These are phyloP conservation scores for Brassica rapa DNA, from an alignment of 345 rosid genomes.

Conservation along the genomic window DNA sequence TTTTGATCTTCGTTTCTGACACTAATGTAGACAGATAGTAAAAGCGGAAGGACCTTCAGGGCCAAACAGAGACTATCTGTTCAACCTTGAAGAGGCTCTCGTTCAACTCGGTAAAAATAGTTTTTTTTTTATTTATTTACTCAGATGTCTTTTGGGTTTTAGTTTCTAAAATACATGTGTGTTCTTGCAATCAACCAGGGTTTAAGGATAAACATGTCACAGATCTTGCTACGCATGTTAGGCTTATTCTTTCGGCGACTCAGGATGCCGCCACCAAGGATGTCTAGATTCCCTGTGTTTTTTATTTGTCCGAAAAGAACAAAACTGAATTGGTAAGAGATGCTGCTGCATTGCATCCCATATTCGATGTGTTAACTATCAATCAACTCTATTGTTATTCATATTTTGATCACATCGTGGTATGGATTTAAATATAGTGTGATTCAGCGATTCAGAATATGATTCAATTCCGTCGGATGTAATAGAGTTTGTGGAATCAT, in stretches of 20 bases:
- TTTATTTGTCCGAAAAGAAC: slow-evolving; percentile 12
- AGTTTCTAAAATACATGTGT: neutral
- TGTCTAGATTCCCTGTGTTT: slow-evolving; percentile 14
- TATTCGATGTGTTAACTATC: slow-evolving; percentile 17
- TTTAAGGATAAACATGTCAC: slow-evolving; percentile 71
- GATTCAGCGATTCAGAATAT: slow-evolving; percentile 22
- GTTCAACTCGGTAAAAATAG: slow-evolving; percentile 51
- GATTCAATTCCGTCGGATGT: slow-evolving; percentile 28
- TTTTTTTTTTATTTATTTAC: neutral
- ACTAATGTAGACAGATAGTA: slow-evolving; percentile 61
- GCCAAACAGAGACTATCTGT: slow-evolving; percentile 86
- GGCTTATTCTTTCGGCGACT: slow-evolving; percentile 51
- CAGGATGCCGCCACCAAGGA: slow-evolving; percentile 1
- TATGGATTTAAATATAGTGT: neutral
- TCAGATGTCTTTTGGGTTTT: neutral
- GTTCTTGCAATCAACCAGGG: slow-evolving; percentile 43
- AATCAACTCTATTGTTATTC: slow-evolving; percentile 9
- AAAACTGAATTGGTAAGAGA: slow-evolving; percentile 21
- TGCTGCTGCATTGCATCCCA: slow-evolving; percentile 15
- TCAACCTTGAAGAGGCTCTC: slow-evolving; percentile 76
- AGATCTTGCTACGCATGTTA: slow-evolving; percentile 70
- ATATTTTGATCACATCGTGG: slow-evolving; percentile 3
- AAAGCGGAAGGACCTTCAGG: slow-evolving; percentile 90
- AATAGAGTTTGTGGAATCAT: neutral
- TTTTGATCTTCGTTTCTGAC: neutral